Evolutionary conservation across 306 rosid species (phyloP).

Genomic region (Carpinus viminea): DNA sequence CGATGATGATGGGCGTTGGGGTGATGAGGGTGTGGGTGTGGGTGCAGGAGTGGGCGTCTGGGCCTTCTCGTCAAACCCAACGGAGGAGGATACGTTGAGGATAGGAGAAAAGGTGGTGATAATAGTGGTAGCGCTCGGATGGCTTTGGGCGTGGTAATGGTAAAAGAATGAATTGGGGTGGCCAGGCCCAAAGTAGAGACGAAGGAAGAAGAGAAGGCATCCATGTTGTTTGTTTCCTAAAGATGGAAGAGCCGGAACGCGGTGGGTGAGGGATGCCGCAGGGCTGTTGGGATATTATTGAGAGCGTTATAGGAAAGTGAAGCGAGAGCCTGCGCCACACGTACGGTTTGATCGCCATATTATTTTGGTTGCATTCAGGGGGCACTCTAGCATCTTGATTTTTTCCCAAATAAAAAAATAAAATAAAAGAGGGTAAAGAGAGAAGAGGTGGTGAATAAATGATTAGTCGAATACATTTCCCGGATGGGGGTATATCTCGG

Average conservation of each 20-base stretch:
- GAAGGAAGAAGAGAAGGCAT: conserved; percentile 35
- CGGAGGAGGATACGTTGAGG: conserved; percentile 30
- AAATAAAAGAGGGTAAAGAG: too few relatives aligned
- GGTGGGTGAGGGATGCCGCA: neutral
- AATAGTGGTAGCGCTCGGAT: conserved; percentile 15
- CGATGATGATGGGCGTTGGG: neutral
- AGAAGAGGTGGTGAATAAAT: too few relatives aligned
- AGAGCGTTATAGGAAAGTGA: too few relatives aligned
- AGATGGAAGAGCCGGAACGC: neutral
- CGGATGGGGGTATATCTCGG: too few relatives aligned
- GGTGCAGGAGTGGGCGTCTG: neutral
- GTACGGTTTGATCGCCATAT: neutral
- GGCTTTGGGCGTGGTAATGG: conserved; percentile 33
- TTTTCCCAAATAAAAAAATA: too few relatives aligned
- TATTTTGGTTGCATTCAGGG: neutral
- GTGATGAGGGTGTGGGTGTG: conserved; percentile 10
- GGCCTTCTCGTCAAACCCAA: conserved; percentile 41
- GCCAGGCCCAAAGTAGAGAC: conserved; percentile 16
- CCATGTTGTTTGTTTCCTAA: conserved; percentile 4
- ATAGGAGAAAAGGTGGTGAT: conserved; percentile 17
- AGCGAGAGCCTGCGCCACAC: neutral
- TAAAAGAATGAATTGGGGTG: conserved; percentile 2
- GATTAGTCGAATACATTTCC: too few relatives aligned
- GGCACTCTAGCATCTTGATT: too few relatives aligned
- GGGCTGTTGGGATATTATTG: too few relatives aligned